These are phyloP conservation scores for Kodamaea restingae DNA, from an alignment of 805 yeast species.

Conservation along the genomic window DNA sequence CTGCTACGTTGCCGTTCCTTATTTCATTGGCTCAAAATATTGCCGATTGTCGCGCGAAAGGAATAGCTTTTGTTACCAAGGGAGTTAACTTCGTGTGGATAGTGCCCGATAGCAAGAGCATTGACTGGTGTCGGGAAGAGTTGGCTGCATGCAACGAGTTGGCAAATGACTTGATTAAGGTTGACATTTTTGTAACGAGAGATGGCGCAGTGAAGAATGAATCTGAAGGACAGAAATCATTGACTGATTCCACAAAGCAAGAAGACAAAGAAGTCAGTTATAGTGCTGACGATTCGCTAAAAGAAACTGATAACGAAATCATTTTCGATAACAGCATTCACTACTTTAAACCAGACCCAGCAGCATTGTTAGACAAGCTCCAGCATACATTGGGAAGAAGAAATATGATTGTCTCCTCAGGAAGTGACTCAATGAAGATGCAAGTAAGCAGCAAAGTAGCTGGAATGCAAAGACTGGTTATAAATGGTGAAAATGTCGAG, in stretches of 20 bases:
- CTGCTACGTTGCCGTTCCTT: conserved; percentile 47
- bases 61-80: conserved; percentile 12
- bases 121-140: conserved; percentile 41
- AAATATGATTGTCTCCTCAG: conserved; percentile 44
- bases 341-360: conserved; percentile 19
- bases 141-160: conserved; percentile 22
- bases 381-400: conserved; percentile 18
- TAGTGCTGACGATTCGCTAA: neutral
- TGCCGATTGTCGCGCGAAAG: conserved; percentile 1
- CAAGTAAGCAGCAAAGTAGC: conserved; percentile 40
- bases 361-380: conserved; percentile 15
- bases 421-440: conserved; percentile 39
- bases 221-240: too few species aligned
- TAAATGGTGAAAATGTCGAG: conserved; percentile 30
- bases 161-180: conserved; percentile 23
- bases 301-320: neutral
- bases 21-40: conserved; percentile 19
- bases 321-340: conserved; percentile 12
- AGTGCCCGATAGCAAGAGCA: conserved; percentile 27
- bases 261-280: neutral
- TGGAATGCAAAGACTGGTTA: conserved; percentile 31
- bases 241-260: too few species aligned
- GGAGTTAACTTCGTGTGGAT: conserved; percentile 45
- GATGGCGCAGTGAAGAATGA: neutral
- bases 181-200: conserved; percentile 24